Evolutionary conservation across 2,329 filamentous ascomycete species (phyloP).

Genomic region (Rhynchosporium agropyri): DNA sequence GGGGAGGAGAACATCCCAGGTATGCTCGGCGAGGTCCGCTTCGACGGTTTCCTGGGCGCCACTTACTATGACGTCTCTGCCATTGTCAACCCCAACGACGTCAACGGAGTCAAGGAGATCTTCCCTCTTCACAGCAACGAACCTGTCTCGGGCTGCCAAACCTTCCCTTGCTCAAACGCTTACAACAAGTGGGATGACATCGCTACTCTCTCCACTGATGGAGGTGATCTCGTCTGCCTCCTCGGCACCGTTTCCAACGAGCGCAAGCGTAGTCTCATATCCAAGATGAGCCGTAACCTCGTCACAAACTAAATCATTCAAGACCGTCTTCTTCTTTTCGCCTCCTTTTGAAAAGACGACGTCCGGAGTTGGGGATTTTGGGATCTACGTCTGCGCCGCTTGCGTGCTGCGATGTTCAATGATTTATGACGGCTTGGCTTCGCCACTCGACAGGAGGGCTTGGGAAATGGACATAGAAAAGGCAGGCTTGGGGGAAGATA

Average conservation of each 20-base stretch:
- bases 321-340: conserved; percentile 1
- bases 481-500: not conserved
- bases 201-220: conserved; percentile 56
- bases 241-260: conserved; percentile 35
- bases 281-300: conserved; percentile 26
- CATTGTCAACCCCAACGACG: conserved; percentile 56
- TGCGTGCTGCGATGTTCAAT: conserved; percentile 29
- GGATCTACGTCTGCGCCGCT: conserved; percentile 26
- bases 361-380: conserved; percentile 9
- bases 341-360: conserved; percentile 1
- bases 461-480: conserved; percentile 14
- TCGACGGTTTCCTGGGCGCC: conserved; percentile 51
- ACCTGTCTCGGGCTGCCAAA: conserved; percentile 53
- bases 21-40: conserved; percentile 57
- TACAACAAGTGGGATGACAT: conserved; percentile 59
- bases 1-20: conserved; percentile 49
- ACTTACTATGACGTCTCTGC: conserved; percentile 63
- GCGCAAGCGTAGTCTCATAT: conserved; percentile 25
- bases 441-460: not conserved
- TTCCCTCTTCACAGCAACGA: conserved; percentile 47
- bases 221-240: conserved; percentile 52
- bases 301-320: conserved; percentile 23
- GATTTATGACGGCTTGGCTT: conserved; percentile 23
- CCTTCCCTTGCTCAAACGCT: conserved; percentile 55
- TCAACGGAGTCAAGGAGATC: conserved; percentile 57